A percentile compares a stretch with the other conserved stretches of the same genome.
These are phyloP conservation scores for Colletotrichum sp. DNA, from an alignment of 2,329 filamentous ascomycete genomes.

Conservation along the genomic window DNA sequence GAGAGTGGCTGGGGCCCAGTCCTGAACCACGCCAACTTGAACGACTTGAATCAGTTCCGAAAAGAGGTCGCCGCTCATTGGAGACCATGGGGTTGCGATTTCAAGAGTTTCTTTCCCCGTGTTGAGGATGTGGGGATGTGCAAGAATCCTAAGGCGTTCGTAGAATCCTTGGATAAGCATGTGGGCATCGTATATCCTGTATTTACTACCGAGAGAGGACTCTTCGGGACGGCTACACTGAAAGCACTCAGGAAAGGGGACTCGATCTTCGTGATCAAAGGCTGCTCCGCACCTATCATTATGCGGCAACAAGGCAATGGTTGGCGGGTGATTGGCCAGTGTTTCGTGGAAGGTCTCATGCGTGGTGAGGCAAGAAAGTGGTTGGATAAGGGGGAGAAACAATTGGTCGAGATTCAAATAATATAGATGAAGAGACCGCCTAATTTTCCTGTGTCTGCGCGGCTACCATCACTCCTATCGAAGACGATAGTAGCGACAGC, in stretches of 20 bases:
- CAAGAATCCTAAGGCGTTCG: not conserved
- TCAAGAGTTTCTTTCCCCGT: not conserved
- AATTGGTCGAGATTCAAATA: not conserved
- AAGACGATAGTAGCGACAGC: not conserved
- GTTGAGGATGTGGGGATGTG: not conserved
- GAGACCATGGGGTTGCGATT: not conserved
- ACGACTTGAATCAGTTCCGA: not conserved
- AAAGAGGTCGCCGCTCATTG: not conserved
- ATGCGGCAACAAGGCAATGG: not conserved
- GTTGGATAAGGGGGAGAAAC: not conserved
- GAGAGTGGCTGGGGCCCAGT: not conserved
- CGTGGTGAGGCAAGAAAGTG: not conserved
- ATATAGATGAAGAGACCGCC: not conserved
- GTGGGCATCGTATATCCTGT: constrained; percentile 5
- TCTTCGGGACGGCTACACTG: not conserved
- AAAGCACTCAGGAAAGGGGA: not conserved
- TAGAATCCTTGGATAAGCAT: constrained; percentile 7
- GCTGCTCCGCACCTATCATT: constrained; percentile 1
- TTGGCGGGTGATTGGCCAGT: not conserved
- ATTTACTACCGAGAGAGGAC: not conserved
- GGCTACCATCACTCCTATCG: not conserved
- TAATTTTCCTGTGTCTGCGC: not conserved
- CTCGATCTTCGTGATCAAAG: not conserved
- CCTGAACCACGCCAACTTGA: constrained; percentile 6
- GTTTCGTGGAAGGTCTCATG: constrained; percentile 11